Evolutionary conservation across 106 monocot genomes (phyloP), one percentile per base, ranked within the genome.

Genomic region (Platanthera zijinensis): DNA sequence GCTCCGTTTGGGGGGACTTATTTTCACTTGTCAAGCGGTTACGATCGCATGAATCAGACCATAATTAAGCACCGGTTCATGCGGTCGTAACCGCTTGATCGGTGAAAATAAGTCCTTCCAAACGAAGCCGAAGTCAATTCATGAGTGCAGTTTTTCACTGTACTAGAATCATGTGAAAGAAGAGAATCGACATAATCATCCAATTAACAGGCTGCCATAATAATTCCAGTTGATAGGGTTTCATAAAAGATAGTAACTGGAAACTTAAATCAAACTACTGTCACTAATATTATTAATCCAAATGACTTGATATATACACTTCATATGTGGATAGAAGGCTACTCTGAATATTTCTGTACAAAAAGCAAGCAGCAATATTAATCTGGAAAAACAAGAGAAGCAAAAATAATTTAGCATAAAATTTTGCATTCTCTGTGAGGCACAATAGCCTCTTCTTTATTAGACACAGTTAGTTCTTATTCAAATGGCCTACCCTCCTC

Each of bases 401-500:
- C 18, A 62, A 39, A 39, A 39, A 62, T 9, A 62, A 8, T 6
- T 5, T 62, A 12, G 11, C 3, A 54, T 54, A 15, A 1, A 10
- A 54, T 10, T 15, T 12, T 10, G 8, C 54, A 13, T 12, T 54
- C 11, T 54, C 54, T 54, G 11, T 12, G 54, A 54, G 54, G 54
- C 54, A 15, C 54, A 62, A 62, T 62, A 7, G 8, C 19, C 62
- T 21, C 62, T 21, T 62, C 22, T 1, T 62, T 19, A 62, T 6
- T 17, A 7, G 21, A 5, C 19, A 6, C 21, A 5, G 1, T 21
- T 62, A 54, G 54, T 62, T 62, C 22, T 62, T 22, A 62, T 19
- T 21, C 62, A 3, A 62, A 19, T 63, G 73, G 48, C 50, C 69
- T 56, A 57, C 70, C 49, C 32, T 39, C 76, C 79, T 76, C 12